Evolutionary conservation across 495 filamentous ascomycete species (phyloP).

Genomic region (Penicillium paradoxum): DNA sequence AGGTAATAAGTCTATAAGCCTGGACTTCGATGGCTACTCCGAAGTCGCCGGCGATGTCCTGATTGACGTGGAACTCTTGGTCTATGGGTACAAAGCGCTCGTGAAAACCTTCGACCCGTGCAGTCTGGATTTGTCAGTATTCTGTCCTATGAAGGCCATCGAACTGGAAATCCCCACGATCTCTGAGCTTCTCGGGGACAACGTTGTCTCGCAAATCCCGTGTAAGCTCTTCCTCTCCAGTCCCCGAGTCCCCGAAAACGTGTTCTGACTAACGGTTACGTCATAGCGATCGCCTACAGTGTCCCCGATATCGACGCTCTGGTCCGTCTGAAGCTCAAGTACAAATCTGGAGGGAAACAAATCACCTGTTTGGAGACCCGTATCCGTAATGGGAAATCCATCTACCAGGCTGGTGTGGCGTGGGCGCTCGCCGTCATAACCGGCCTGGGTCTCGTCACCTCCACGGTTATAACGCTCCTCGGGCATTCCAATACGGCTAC

Average conservation of each 20-base stretch:
- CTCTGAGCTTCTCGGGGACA: neutral
- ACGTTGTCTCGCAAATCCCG: neutral
- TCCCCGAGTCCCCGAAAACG: neutral
- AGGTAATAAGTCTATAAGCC: conserved; percentile 54
- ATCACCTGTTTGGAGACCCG: conserved; percentile 84
- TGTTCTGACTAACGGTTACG: neutral
- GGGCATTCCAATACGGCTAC: conserved; percentile 92
- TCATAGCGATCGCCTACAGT: conserved; percentile 67
- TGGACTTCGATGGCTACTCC: conserved; percentile 69
- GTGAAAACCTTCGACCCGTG: conserved; percentile 65
- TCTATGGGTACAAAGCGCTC: conserved; percentile 68
- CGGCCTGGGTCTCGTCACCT: conserved; percentile 72
- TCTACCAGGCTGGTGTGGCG: conserved; percentile 79
- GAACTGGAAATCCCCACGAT: conserved; percentile 11
- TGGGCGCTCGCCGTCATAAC: conserved; percentile 84
- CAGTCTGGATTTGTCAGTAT: conserved; percentile 52
- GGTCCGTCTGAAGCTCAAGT: conserved; percentile 72
- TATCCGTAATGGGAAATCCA: conserved; percentile 87
- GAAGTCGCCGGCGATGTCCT: conserved; percentile 69
- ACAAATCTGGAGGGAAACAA: conserved; percentile 45
- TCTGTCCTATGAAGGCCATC: conserved; percentile 71
- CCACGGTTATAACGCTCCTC: conserved; percentile 71
- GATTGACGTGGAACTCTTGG: conserved; percentile 62
- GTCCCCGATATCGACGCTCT: conserved; percentile 89
- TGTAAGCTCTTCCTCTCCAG: neutral